Percentiles rank a stretch among this genome's conserved stretches.
Evolutionary conservation across 805 yeast species (phyloP).

Genomic region (Yamadazyma sp.): DNA sequence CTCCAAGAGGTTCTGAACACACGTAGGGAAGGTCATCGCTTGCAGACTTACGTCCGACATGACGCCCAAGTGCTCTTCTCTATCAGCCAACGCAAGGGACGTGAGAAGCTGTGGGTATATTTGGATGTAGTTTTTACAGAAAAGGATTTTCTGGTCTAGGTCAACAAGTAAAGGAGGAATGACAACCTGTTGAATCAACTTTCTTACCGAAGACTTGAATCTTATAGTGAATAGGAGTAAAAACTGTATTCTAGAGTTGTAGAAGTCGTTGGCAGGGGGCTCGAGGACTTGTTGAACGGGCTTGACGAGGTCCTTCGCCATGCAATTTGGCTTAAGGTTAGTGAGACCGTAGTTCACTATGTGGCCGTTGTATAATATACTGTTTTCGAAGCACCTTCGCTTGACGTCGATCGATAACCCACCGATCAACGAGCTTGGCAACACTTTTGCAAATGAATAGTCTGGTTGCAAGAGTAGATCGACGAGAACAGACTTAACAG

Average conservation of each 20-base stretch:
- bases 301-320: conserved; percentile 16
- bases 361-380: conserved; percentile 29
- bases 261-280: conserved; percentile 12
- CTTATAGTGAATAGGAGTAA: conserved; percentile 60
- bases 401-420: conserved; percentile 19
- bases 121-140: conserved; percentile 53
- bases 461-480: conserved; percentile 41
- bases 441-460: conserved; percentile 31
- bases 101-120: conserved; percentile 53
- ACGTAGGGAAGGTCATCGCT: conserved; percentile 44
- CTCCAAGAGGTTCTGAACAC: conserved; percentile 41
- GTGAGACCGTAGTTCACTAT: conserved; percentile 25
- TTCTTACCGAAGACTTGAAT: conserved; percentile 52
- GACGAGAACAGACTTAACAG: conserved; percentile 31
- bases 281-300: conserved; percentile 18
- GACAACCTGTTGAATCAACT: conserved; percentile 44
- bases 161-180: conserved; percentile 59
- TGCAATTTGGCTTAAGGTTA: conserved; percentile 15
- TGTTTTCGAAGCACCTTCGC: conserved; percentile 30
- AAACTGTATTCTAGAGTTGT: conserved; percentile 54
- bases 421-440: conserved; percentile 25
- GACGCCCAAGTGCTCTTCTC: conserved; percentile 47
- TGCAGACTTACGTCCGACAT: conserved; percentile 37
- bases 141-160: conserved; percentile 43
- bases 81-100: conserved; percentile 47